Percentiles rank a stretch among this genome's conserved stretches.
These are phyloP conservation scores for Candida xyloterini DNA, from an alignment of 805 yeast species.

Conservation along the genomic window DNA sequence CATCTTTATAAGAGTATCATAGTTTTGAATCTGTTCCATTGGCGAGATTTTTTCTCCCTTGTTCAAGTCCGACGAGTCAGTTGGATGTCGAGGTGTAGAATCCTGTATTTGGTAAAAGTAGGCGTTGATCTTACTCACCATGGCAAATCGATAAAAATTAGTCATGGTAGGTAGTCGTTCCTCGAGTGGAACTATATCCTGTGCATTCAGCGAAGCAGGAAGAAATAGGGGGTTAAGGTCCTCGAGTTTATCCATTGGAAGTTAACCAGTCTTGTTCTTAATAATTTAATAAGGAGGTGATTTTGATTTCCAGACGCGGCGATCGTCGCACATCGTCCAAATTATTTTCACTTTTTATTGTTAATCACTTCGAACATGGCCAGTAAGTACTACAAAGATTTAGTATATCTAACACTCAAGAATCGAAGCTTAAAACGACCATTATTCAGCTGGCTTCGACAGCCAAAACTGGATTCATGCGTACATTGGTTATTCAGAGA, in stretches of 20 bases:
- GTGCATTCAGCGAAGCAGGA: slow-evolving; percentile 8
- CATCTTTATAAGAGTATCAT: slow-evolving; percentile 26
- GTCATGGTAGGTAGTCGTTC: slow-evolving; percentile 26
- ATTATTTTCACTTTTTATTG: background rate
- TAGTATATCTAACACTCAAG: slow-evolving; percentile 22
- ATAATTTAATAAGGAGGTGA: background rate
- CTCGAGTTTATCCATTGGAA: slow-evolving; percentile 18
- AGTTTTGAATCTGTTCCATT: slow-evolving; percentile 26
- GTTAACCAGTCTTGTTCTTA: background rate
- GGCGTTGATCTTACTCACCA: slow-evolving; percentile 28
- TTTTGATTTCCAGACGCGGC: slow-evolving; percentile 7
- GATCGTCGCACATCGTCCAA: slow-evolving; percentile 6
- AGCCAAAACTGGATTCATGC: slow-evolving; percentile 85
- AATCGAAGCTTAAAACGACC: slow-evolving; percentile 74
- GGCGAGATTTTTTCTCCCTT: slow-evolving; percentile 20
- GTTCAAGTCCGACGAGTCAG: background rate
- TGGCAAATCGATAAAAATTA: slow-evolving; percentile 31
- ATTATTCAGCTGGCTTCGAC: slow-evolving; percentile 83
- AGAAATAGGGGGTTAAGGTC: slow-evolving; percentile 25
- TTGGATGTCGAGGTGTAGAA: background rate
- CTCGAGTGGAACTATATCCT: slow-evolving; percentile 8
- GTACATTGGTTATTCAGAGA: slow-evolving; percentile 79
- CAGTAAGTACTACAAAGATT: slow-evolving; percentile 16
- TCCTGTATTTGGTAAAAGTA: slow-evolving; percentile 31
- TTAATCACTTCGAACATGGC: slow-evolving; percentile 18